These are phyloP conservation scores for Colletotrichum zoysiae DNA, from an alignment of 2,329 filamentous ascomycete genomes.

Conservation along the genomic window DNA sequence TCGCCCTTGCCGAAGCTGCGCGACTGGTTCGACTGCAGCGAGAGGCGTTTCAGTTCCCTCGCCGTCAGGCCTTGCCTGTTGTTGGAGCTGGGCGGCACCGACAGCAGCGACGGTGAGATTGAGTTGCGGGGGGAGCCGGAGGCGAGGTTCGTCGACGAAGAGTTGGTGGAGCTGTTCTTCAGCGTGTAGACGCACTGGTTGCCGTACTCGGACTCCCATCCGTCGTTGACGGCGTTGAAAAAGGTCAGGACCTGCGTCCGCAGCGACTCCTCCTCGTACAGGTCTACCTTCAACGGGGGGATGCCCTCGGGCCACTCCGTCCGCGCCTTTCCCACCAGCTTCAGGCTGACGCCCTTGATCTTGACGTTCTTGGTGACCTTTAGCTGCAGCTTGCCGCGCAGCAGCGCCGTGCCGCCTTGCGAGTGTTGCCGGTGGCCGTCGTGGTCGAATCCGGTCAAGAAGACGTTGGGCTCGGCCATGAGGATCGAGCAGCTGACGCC, in stretches of 20 bases:
- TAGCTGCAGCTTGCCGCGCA: constrained; percentile 86
- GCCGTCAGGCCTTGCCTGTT: constrained; percentile 53
- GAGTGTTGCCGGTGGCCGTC: constrained; percentile 65
- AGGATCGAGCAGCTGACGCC: constrained; percentile 80
- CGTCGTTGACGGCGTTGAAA: constrained; percentile 81
- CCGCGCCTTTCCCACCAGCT: constrained; percentile 84
- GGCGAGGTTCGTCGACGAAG: constrained; percentile 49
- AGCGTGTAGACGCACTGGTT: constrained; percentile 70
- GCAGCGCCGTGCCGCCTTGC: constrained; percentile 80
- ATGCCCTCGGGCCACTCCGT: constrained; percentile 99
- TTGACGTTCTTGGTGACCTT: constrained; percentile 91
- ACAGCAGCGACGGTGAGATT: constrained; percentile 43
- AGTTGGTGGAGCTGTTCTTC: constrained; percentile 54
- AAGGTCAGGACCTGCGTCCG: constrained; percentile 92
- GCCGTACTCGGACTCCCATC: constrained; percentile 72
- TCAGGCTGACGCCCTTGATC: constrained; percentile 90
- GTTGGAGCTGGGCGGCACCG: constrained; percentile 41
- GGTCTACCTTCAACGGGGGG: constrained; percentile 85
- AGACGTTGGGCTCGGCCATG: constrained; percentile 84
- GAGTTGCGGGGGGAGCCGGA: constrained; percentile 39
- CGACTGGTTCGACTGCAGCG: constrained; percentile 83
- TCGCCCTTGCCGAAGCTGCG: constrained; percentile 89
- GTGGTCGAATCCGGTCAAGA: constrained; percentile 83
- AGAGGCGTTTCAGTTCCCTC: constrained; percentile 75
- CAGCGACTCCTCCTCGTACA: constrained; percentile 85